A percentile compares a stretch with the other conserved stretches of the same genome.
These are phyloP conservation scores for Albophoma yamanashiensis DNA, from an alignment of 2,329 filamentous ascomycete species.

Conservation along the genomic window DNA sequence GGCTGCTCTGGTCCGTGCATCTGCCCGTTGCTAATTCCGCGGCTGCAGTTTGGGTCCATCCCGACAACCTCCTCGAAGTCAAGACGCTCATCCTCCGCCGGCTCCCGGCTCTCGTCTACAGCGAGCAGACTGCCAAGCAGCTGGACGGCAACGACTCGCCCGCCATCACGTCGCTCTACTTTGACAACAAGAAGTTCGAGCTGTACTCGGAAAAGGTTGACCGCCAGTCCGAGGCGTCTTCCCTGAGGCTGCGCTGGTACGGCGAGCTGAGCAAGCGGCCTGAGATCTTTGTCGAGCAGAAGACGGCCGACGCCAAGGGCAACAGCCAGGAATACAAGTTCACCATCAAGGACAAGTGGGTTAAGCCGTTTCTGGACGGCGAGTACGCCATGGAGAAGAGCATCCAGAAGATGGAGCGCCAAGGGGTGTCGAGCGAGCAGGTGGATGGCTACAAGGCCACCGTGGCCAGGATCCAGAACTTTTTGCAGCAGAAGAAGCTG, in stretches of 20 bases:
- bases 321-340: conserved; percentile 72
- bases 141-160: conserved; percentile 75
- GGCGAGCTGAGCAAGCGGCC: conserved; percentile 70
- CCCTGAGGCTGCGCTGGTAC: conserved; percentile 83
- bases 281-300: conserved; percentile 81
- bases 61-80: conserved; percentile 90
- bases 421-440: conserved; percentile 55
- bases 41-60: conserved; percentile 78
- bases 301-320: conserved; percentile 67
- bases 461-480: conserved; percentile 67
- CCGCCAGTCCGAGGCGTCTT: conserved; percentile 63
- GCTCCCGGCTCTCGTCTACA: conserved; percentile 86
- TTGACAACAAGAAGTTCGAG: conserved; percentile 78
- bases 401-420: conserved; percentile 74
- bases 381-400: conserved; percentile 90
- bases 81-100: conserved; percentile 91
- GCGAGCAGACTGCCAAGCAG: conserved; percentile 73
- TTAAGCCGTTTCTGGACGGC: conserved; percentile 75
- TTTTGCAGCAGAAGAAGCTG: conserved; percentile 66
- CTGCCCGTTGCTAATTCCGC: neutral
- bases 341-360: conserved; percentile 86
- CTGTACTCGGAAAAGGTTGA: conserved; percentile 82
- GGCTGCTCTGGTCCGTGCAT: neutral
- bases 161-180: conserved; percentile 90
- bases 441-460: conserved; percentile 60